A percentile compares a stretch with the other conserved stretches of the same genome.
These are phyloP conservation scores for Letharia columbiana DNA, from an alignment of 495 filamentous ascomycete genomes.

Conservation along the genomic window DNA sequence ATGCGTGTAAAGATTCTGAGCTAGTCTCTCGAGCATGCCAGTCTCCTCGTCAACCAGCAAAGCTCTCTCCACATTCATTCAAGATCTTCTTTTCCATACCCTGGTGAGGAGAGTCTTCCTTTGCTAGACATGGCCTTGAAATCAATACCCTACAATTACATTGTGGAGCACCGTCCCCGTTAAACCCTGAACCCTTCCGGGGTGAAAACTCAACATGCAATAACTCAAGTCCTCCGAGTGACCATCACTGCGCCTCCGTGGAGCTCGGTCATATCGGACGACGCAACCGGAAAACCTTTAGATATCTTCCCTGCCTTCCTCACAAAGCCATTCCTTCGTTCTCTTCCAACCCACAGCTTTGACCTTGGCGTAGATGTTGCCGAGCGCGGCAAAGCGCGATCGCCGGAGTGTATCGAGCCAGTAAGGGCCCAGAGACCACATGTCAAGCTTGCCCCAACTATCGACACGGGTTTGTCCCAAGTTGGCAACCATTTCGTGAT, in stretches of 20 bases:
- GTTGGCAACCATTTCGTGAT: neutral
- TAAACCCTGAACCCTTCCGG: too few species aligned
- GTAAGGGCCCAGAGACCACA: neutral
- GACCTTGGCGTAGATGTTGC: neutral
- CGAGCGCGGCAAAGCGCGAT: neutral
- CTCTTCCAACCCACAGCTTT: neutral
- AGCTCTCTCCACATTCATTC: neutral
- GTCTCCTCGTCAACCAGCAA: neutral
- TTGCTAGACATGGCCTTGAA: neutral
- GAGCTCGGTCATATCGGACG: too few species aligned
- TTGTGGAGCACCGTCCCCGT: neutral
- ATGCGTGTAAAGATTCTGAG: too few species aligned
- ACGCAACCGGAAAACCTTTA: neutral
- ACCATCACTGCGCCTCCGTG: too few species aligned
- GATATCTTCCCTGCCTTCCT: neutral
- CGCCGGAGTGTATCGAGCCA: neutral
- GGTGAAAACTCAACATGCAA: too few species aligned
- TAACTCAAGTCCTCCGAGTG: too few species aligned
- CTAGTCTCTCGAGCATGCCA: neutral
- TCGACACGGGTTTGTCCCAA: neutral
- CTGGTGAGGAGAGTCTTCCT: neutral
- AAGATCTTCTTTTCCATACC: too few species aligned
- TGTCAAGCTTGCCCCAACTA: too few species aligned
- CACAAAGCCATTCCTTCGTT: neutral
- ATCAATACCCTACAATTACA: too few species aligned